A percentile compares a stretch with the other conserved stretches of the same genome.
Conservation (phyloP, 2,329 filamentous ascomycete genomes). For the Ophiosphaerella herpotricha region DNA sequence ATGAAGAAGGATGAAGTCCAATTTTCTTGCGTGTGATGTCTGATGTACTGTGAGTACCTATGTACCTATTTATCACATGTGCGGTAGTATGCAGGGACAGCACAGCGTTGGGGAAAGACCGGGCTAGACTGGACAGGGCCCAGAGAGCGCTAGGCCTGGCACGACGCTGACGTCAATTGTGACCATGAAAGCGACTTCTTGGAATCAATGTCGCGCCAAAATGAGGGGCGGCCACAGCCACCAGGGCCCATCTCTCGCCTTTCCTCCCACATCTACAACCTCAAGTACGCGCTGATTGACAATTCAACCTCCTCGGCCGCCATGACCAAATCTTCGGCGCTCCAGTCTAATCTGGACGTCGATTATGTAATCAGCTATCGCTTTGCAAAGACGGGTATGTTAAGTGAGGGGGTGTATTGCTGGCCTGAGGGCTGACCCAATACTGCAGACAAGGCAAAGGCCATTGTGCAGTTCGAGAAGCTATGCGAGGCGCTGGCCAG, state of each 20-base stretch:
- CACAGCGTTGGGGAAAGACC: no score
- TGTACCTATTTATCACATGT: no score
- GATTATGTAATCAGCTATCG: slow-evolving; percentile 88
- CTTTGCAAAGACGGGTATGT: slow-evolving; percentile 68
- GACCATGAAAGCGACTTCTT: slow-evolving; percentile 31
- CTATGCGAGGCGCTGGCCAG: slow-evolving; percentile 75
- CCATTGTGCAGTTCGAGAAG: slow-evolving; percentile 75
- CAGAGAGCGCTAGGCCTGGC: background rate
- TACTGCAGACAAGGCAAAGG: slow-evolving; percentile 65
- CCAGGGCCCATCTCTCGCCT: slow-evolving; percentile 13
- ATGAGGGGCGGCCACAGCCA: slow-evolving; percentile 4
- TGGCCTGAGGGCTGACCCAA: slow-evolving; percentile 12
- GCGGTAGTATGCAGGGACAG: no score
- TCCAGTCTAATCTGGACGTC: slow-evolving; percentile 67
- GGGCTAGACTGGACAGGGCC: no score
- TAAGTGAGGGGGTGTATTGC: slow-evolving; percentile 4
- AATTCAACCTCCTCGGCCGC: slow-evolving; percentile 21
- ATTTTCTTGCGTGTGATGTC: no score
- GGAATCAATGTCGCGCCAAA: slow-evolving; percentile 23
- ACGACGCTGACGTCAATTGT: slow-evolving; percentile 8
- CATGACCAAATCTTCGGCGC: slow-evolving; percentile 47
- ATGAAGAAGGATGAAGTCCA: no score
- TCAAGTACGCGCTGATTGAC: slow-evolving; percentile 25
- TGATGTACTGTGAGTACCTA: no score
- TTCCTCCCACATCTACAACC: slow-evolving; percentile 20